phyloP scores from a whole-genome alignment of 148 eudicot species.

The Spergularia bocconei region DNA sequence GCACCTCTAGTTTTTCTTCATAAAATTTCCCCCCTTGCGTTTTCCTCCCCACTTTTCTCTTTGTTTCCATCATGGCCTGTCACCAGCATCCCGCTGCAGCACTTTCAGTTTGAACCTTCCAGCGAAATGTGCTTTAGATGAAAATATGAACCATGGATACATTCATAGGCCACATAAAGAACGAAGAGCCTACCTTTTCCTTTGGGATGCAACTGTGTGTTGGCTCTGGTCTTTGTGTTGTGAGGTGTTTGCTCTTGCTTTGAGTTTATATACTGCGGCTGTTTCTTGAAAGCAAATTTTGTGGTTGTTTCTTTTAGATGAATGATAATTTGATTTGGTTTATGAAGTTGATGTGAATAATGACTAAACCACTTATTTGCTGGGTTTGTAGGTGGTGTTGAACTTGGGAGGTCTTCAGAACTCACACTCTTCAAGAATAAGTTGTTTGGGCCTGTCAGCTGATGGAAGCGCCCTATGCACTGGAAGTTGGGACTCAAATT shows the following conservation, averaged over 20 bases:
- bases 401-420: slow-evolving; percentile 80
- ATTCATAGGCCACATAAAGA: no score
- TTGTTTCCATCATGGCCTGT: background rate
- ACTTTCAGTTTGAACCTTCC: no score
- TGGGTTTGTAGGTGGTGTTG: slow-evolving; percentile 58
- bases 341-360: background rate
- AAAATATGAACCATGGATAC: no score
- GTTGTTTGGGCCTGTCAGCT: slow-evolving; percentile 90
- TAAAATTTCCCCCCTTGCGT: background rate
- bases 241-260: no score
- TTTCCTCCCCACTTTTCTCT: background rate
- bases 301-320: background rate
- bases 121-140: no score
- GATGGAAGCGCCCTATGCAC: slow-evolving; percentile 99
- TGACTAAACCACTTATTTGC: background rate
- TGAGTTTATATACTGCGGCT: no score
- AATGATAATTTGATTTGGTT: background rate
- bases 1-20: background rate
- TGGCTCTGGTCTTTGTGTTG: no score
- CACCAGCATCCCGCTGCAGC: no score
- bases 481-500: slow-evolving; percentile 91
- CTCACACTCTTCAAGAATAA: slow-evolving; percentile 68
- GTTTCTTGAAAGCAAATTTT: background rate
- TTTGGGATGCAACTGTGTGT: no score
- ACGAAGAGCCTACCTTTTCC: no score